Base-by-base conservation (phyloP, 148 eudicot genomes). In the Rhododendron kiyosumense region DNA sequence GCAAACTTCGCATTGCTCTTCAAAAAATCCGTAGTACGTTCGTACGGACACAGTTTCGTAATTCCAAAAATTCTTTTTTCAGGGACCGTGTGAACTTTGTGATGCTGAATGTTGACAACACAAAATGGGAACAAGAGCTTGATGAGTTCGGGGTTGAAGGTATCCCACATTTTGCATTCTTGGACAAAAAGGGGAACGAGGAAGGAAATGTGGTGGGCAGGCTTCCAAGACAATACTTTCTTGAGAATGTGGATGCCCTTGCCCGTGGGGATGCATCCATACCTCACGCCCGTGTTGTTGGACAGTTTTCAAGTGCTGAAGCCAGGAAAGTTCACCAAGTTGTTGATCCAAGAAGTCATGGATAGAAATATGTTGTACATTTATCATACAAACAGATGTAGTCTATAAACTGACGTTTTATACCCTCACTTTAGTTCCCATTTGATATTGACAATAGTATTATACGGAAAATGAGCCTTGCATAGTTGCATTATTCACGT, bases 81-180 rank as follows among this genome's bases (percentile, higher is more conserved):
- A 95, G 99, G 94, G 94, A 94, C 87, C 92, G 91, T 24, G 98
- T 97, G 59, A 97, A 97, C 89, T 97, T 97, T 89, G 98, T 97
- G 81, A 94, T 97, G 98, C 92, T 97, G 82, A 97, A 97, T 85
- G 99, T 95, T 46, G 98, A 97, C 85, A 97, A 95, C 92, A 97
- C 99, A 38, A 97, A 93, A 79, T 97, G 99, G 98, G 99, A 97
- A 86, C 99, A 97, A 69, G 99, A 97, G 91, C 93, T 97, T 69
- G 99, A 97, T 43, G 98, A 97, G 87, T 97, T 97, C 82, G 99
- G 99, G 7, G 99, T 97, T 6, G 99, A 95, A 88, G 99, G 98
- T 24, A 95, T 97, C 83, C 99, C 99, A 24, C 98, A 97, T 95
- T 97, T 97, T 87, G 97, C 98, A 5, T 97, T 97, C 90, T 85